A percentile compares a stretch with the other conserved stretches of the same genome.
These are phyloP conservation scores for Cladophialophora psammophila DNA, from an alignment of 2,329 filamentous ascomycete species.

Conservation along the genomic window DNA sequence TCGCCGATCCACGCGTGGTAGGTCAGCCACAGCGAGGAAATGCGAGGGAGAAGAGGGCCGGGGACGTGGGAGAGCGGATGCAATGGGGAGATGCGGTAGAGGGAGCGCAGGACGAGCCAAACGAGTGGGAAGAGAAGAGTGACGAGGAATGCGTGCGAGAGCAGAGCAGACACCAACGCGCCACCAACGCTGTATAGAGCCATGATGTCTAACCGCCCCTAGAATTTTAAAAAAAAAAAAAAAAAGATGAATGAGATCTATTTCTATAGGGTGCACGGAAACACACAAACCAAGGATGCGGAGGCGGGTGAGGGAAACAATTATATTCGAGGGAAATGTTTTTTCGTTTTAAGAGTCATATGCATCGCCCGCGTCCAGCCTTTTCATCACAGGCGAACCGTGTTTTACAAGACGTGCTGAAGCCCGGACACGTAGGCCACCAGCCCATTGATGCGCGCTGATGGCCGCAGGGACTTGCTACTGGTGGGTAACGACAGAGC, in stretches of 20 bases:
- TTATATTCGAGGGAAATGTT: too few relatives aligned
- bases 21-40: conserved; percentile 46
- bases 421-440: too few relatives aligned
- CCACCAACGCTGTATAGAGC: conserved; percentile 19
- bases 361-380: too few relatives aligned
- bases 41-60: conserved; percentile 47
- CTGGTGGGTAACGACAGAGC: neutral
- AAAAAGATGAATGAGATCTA: neutral
- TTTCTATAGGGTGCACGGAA: neutral
- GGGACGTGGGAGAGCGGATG: conserved; percentile 52
- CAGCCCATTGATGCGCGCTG: neutral
- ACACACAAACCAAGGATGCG: neutral
- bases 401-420: too few relatives aligned
- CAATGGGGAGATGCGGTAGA: conserved; percentile 47
- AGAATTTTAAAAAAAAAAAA: neutral
- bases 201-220: conserved; percentile 15
- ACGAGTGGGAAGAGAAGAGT: conserved; percentile 29
- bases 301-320: too few relatives aligned
- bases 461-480: conserved; percentile 5
- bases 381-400: too few relatives aligned
- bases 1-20: conserved; percentile 47
- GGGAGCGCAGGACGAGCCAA: conserved; percentile 27
- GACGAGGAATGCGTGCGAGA: conserved; percentile 22
- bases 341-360: too few relatives aligned
- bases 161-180: conserved; percentile 19